Evolutionary conservation across 441 rosid genomes (phyloP), one percentile per base, ranked within the genome.

Genomic region (Bruguiera hainesii): DNA sequence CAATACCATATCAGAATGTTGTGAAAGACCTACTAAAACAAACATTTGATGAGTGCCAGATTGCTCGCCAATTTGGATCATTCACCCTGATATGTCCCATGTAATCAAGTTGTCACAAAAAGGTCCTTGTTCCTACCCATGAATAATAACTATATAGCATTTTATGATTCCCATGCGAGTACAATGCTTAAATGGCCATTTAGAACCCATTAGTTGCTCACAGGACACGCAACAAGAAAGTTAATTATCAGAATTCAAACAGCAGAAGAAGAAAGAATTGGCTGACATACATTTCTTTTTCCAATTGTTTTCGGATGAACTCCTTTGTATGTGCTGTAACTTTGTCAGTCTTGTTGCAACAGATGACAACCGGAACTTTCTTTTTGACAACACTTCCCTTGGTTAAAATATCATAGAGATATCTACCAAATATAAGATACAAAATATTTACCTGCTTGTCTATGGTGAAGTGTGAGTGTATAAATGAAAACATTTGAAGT

Each of bases 251-350:
- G 63, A 57, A n/a, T 68, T 52, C 50, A 58, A 49, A 29, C 9
- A 18, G 19, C 28, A 16, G 11, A 23, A 37, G 56, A 62, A 16
- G 28, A 50, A 46, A 60, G 65, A 37, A 61, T 13, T 65, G 1
- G 28, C 31, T 68, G 56, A n/a, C 84, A 61, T 86, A 94, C 97
- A 94, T 88, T 84, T 94, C 98, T 84, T 91, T 94, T 87, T 94
- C 97, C 73, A 94, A 37, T 72, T 94, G 99, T 75, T 91, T 94
- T 55, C 86, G 81, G 77, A 94, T 87, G 75, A 91, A 91, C 60
- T 91, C 99, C 81, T 88, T 88, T 65, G 89, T 82, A 75, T 94
- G 98, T 31, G 99, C 97, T 1, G 98, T 87, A 76, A 94, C 88
- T 86, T 94, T 91, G 79, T 91, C 98, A 0, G 87, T 76, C 79